A percentile compares a stretch with the other conserved stretches of the same genome.
Conservation (phyloP, 169 alveolate species). For the Theileria orientalis region DNA sequence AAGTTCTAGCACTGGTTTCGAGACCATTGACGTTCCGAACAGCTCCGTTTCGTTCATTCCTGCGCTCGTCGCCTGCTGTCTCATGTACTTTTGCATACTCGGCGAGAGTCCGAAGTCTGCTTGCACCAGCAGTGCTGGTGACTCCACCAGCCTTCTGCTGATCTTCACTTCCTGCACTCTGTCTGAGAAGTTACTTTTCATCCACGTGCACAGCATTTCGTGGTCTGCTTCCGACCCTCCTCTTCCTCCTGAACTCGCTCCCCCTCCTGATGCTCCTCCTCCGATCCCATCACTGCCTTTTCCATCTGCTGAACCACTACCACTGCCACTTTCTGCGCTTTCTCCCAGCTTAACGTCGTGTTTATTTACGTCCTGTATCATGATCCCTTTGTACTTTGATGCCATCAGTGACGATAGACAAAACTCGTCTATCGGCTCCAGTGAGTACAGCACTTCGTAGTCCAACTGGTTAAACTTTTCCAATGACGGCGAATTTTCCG, state of each 20-base stretch:
- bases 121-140: constrained; percentile 90
- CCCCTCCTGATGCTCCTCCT: not conserved
- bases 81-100: constrained; percentile 93
- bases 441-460: constrained; percentile 90
- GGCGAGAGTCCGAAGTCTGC: constrained; percentile 95
- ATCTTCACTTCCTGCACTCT: constrained; percentile 87
- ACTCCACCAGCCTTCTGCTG: constrained; percentile 87
- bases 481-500: constrained; percentile 90
- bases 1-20: constrained; percentile 91
- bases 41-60: constrained; percentile 85
- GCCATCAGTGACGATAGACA: constrained; percentile 87
- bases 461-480: constrained; percentile 87
- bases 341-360: constrained; percentile 90
- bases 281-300: not conserved
- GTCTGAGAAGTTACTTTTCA: constrained; percentile 81
- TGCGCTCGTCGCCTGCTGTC: constrained; percentile 93
- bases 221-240: constrained; percentile 15
- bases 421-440: constrained; percentile 97
- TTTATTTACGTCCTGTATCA: constrained; percentile 90
- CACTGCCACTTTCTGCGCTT: constrained; percentile 55
- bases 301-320: constrained; percentile 14
- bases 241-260: not conserved
- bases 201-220: constrained; percentile 89
- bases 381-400: constrained; percentile 88
- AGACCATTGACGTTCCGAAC: constrained; percentile 84